A percentile compares a stretch with the other conserved stretches of the same genome.
phyloP scores from a whole-genome alignment of 1,284 basidiomycete genomes.

The Ceratobasidium sp. region DNA sequence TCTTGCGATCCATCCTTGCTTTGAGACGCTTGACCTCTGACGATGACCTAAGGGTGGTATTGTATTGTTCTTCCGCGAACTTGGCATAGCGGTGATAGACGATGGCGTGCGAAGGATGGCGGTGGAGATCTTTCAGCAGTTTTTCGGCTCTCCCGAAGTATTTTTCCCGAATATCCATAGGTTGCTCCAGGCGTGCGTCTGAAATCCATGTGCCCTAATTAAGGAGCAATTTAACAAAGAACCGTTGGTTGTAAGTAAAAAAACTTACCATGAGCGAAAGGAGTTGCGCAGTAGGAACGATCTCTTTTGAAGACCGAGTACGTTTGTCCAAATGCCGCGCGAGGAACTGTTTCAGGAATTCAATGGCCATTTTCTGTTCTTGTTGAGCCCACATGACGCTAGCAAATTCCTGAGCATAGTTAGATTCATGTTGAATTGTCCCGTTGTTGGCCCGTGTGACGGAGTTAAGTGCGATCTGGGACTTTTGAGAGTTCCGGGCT shows the following conservation, averaged over 20 bases:
- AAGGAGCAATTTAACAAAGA: slow-evolving; percentile 52
- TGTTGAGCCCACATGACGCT: slow-evolving; percentile 90
- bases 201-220: slow-evolving; percentile 89
- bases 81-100: slow-evolving; percentile 87
- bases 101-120: slow-evolving; percentile 42
- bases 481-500: slow-evolving; percentile 77
- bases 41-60: slow-evolving; percentile 70
- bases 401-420: slow-evolving; percentile 77
- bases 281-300: slow-evolving; percentile 58
- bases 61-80: slow-evolving; percentile 91
- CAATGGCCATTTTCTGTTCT: slow-evolving; percentile 87
- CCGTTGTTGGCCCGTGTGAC: slow-evolving; percentile 70
- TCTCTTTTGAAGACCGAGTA: background rate
- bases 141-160: slow-evolving; percentile 78
- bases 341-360: slow-evolving; percentile 73
- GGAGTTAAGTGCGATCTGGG: slow-evolving; percentile 90
- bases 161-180: slow-evolving; percentile 76
- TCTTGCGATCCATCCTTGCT: slow-evolving; percentile 77
- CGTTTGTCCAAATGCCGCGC: slow-evolving; percentile 23
- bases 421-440: slow-evolving; percentile 67
- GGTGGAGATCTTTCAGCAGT: slow-evolving; percentile 56
- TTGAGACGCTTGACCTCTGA: slow-evolving; percentile 80
- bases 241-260: slow-evolving; percentile 68
- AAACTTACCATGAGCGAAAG: slow-evolving; percentile 58
- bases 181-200: slow-evolving; percentile 86